Percentiles rank a stretch among this genome's conserved stretches.
phyloP scores from a whole-genome alignment of 2,329 filamentous ascomycete genomes.

The Colletotrichum plurivorum region DNA sequence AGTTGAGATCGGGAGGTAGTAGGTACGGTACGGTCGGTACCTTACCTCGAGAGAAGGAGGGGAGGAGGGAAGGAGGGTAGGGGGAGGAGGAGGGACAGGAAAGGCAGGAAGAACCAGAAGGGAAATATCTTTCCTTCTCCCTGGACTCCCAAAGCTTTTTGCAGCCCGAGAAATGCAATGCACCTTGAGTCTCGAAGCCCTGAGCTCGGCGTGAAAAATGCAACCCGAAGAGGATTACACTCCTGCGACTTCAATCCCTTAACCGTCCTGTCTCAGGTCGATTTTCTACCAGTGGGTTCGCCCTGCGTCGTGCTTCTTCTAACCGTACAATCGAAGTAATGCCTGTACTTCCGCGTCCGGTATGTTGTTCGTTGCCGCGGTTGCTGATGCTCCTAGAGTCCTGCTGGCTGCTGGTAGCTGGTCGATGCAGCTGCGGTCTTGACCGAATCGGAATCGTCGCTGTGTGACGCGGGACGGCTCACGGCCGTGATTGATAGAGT shows the following conservation, averaged over 20 bases:
- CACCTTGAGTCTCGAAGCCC: too few species aligned
- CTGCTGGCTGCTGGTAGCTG: too few species aligned
- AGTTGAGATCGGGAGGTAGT: not conserved
- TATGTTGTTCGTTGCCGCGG: not conserved
- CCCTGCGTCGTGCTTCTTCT: constrained; percentile 5
- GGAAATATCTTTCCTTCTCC: constrained; percentile 10
- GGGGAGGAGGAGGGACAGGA: not conserved
- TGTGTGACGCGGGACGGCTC: constrained; percentile 16
- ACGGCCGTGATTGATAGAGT: not conserved
- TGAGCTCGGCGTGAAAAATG: constrained; percentile 3
- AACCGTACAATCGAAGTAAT: too few species aligned
- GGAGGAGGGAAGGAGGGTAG: too few species aligned
- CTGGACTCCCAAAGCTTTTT: constrained; percentile 9
- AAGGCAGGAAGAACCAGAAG: not conserved
- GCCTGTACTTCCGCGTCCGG: too few species aligned
- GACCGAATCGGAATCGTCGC: constrained; percentile 20
- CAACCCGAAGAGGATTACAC: constrained; percentile 10
- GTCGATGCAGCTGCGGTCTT: not conserved
- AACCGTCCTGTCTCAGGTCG: constrained; percentile 11
- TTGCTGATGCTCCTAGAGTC: not conserved
- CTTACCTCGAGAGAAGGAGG: not conserved
- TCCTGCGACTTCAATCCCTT: constrained; percentile 3
- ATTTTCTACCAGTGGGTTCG: constrained; percentile 3
- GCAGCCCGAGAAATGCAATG: too few species aligned
- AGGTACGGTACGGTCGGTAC: not conserved